Base-by-base conservation (phyloP, 108 stramenopile genomes). In the Discostella stelligeroides region DNA sequence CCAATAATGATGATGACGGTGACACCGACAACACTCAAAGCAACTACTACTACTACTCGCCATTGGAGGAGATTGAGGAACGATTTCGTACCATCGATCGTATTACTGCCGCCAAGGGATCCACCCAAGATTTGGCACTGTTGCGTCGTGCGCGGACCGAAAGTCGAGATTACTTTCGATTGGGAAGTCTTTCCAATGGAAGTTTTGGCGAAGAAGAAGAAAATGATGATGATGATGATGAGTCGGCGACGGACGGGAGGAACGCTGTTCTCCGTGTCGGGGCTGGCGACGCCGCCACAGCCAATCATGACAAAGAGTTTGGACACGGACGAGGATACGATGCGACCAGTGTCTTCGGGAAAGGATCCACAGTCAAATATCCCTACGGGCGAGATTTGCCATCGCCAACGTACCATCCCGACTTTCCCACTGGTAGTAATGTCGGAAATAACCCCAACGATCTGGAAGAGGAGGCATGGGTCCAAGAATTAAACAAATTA, bases 51-150 rank as follows among this genome's bases (percentile, higher is more conserved):
- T 39, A 37, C 29, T 59, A 78, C 29, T 78, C 77, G 9, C 70
- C 77, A 3, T 38, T 80, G 45, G 48, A 82, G 29, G 73, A 82
- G 9, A 11, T 83, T 10, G 93, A 94, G 66, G 65, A 70, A 15
- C 48, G 84, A 28, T 73, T 91, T 38, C 70, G 82, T 11, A 77
- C 79, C 29, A 81, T 84, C 66, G 93, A 94, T 75, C 87, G 82
- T 41, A 61, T 94, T 37, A 84, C 85, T 1, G 74, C 87, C 6
- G 87, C 76, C 10, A 59, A 46, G 25, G 93, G 93, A 34, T 84
- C 88, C 1, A 89, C 88, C 3, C 88, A 94, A 70, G 88, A 91
- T 70, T 72, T 87, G 63, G 87, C 86, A 12, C 80, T 79, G 25
- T 41, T 57, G 20, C 70, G 93, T 11, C 72, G 89, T 27, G 77